phyloP scores from a whole-genome alignment of 2,329 filamentous ascomycete genomes.

The Lasiodiplodia sp. region DNA sequence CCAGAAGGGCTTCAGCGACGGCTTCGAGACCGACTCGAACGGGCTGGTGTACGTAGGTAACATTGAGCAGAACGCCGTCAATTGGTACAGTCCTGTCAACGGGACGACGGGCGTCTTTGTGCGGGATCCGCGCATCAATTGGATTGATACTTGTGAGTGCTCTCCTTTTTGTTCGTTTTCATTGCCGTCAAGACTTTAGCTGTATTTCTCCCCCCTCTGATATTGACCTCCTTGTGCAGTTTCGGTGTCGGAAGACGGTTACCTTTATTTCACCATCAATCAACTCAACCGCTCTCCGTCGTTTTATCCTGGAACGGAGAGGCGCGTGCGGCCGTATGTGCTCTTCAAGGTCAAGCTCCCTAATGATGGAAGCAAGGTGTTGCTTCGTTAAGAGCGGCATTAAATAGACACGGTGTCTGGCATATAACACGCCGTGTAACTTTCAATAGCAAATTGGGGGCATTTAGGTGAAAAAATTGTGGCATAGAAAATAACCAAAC shows the following conservation, averaged over 20 bases:
- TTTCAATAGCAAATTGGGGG: background rate
- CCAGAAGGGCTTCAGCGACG: slow-evolving; percentile 60
- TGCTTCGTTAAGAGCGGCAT: slow-evolving; percentile 30
- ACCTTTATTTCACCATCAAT: slow-evolving; percentile 62
- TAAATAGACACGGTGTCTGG: too few relatives aligned
- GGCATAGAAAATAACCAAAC: too few relatives aligned
- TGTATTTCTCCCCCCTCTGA: background rate
- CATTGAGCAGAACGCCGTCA: slow-evolving; percentile 57
- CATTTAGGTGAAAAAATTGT: too few relatives aligned
- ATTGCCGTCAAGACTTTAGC: too few relatives aligned
- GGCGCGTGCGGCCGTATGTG: slow-evolving; percentile 52
- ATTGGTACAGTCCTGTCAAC: slow-evolving; percentile 55
- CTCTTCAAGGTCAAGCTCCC: slow-evolving; percentile 52
- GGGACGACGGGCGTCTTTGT: slow-evolving; percentile 54
- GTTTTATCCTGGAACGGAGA: slow-evolving; percentile 53
- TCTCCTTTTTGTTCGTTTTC: slow-evolving; percentile 24
- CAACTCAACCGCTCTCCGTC: slow-evolving; percentile 51
- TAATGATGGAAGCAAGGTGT: slow-evolving; percentile 51
- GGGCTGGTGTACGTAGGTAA: slow-evolving; percentile 59
- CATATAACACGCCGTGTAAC: background rate
- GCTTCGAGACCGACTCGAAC: slow-evolving; percentile 61
- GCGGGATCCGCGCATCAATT: slow-evolving; percentile 56
- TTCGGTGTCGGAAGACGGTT: slow-evolving; percentile 53
- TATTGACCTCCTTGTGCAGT: slow-evolving; percentile 34
- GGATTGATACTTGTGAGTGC: slow-evolving; percentile 56